Conservation (phyloP, 345 rosid genomes). For the Ceriops tagal region DNA sequence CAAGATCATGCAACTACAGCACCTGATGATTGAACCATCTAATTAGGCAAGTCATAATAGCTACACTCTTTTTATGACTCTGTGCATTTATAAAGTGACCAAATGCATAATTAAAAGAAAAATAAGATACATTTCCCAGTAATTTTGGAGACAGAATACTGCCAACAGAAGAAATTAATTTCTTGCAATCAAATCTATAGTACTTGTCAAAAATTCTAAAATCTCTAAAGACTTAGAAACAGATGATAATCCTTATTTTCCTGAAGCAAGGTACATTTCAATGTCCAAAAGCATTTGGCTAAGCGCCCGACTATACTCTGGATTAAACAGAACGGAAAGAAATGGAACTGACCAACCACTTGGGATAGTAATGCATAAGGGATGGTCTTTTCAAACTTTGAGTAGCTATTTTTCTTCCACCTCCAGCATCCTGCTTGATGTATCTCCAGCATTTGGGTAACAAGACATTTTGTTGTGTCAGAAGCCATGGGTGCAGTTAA, state of each 20-base stretch:
- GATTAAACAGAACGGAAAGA: background rate
- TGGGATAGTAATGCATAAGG: slow-evolving; percentile 75
- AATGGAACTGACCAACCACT: slow-evolving; percentile 61
- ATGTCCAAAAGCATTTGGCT: no score
- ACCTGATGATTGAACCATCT: no score
- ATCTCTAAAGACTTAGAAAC: no score
- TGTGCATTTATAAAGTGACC: background rate
- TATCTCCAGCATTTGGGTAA: slow-evolving; percentile 84
- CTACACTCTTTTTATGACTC: no score
- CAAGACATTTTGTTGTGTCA: slow-evolving; percentile 56
- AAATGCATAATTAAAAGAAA: background rate
- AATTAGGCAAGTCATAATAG: no score
- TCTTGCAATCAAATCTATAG: background rate
- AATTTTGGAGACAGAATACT: background rate
- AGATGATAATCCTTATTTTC: no score
- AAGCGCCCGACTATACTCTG: no score
- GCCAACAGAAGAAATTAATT: background rate
- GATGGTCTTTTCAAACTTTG: slow-evolving; percentile 84
- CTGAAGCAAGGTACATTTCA: no score
- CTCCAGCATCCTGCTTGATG: slow-evolving; percentile 59
- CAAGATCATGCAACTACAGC: no score
- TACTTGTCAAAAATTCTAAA: background rate
- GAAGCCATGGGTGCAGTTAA: slow-evolving; percentile 59
- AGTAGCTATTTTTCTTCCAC: slow-evolving; percentile 70
- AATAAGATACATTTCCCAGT: background rate